Evolutionary conservation across 2,329 filamentous ascomycete genomes (phyloP).

Genomic region (Cladosporium phlei): DNA sequence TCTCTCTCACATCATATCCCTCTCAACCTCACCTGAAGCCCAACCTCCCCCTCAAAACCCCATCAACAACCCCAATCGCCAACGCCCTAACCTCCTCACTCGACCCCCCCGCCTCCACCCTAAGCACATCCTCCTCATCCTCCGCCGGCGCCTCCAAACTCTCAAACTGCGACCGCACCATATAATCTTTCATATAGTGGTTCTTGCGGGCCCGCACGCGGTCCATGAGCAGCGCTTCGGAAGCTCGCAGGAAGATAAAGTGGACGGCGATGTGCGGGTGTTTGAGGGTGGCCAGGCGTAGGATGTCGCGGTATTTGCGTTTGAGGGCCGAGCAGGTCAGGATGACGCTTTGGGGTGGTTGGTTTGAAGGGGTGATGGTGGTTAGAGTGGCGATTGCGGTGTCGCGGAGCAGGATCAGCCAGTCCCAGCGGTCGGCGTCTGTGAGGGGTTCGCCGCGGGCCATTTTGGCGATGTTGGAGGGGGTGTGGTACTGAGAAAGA

Average conservation of each 20-base stretch:
- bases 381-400: slow-evolving; percentile 35
- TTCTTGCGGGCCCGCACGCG: slow-evolving; percentile 70
- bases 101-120: slow-evolving; percentile 43
- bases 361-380: background rate
- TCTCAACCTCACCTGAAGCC: too few relatives aligned
- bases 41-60: slow-evolving; percentile 29
- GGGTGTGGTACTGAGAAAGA: slow-evolving; percentile 44
- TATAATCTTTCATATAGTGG: slow-evolving; percentile 93
- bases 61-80: slow-evolving; percentile 37
- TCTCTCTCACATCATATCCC: too few relatives aligned
- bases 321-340: slow-evolving; percentile 95
- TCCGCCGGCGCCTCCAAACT: slow-evolving; percentile 74
- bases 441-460: slow-evolving; percentile 74
- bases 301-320: slow-evolving; percentile 84
- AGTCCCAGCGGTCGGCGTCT: slow-evolving; percentile 95
- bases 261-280: slow-evolving; percentile 56
- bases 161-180: slow-evolving; percentile 90
- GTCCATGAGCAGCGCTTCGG: slow-evolving; percentile 68
- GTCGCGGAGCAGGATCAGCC: slow-evolving; percentile 59
- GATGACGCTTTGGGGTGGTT: slow-evolving; percentile 61
- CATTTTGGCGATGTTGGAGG: slow-evolving; percentile 72
- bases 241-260: slow-evolving; percentile 84
- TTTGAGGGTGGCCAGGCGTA: slow-evolving; percentile 46
- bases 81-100: slow-evolving; percentile 37
- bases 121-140: slow-evolving; percentile 46